Conservation (phyloP, 2,329 filamentous ascomycete genomes). For the Trichophyton simii region DNA sequence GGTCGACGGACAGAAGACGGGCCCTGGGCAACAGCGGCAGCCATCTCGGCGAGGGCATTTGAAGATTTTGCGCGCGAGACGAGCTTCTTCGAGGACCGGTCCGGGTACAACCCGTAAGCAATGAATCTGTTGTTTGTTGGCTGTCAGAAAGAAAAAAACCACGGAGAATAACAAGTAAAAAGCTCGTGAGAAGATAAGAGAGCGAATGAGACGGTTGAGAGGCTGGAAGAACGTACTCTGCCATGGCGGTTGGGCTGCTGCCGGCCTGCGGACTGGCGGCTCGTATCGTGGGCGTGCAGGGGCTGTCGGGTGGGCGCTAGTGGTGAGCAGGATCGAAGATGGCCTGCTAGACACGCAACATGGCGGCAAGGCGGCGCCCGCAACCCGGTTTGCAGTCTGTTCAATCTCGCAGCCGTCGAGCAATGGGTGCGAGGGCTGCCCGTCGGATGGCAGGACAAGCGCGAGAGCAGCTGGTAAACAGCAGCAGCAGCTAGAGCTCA, state of each 20-base stretch:
- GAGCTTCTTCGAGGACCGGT: slow-evolving; percentile 24
- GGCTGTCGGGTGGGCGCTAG: neutral
- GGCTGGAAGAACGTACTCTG: neutral
- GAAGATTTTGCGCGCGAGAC: slow-evolving; percentile 35
- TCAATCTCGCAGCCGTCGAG: neutral
- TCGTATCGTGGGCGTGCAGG: neutral
- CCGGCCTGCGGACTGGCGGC: neutral
- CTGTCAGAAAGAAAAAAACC: slow-evolving; percentile 21
- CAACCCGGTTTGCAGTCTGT: neutral
- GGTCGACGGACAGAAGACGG: neutral
- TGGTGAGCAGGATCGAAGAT: neutral
- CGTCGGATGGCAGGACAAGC: too few species aligned
- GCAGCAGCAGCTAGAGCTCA: too few species aligned
- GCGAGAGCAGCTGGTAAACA: too few species aligned
- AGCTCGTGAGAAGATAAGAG: neutral
- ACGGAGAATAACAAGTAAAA: neutral
- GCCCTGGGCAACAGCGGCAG: slow-evolving; percentile 16
- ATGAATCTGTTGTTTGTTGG: slow-evolving; percentile 3
- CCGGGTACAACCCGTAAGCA: slow-evolving; percentile 11
- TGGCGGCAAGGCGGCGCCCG: neutral
- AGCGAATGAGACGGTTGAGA: slow-evolving; percentile 5
- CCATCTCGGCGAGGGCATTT: slow-evolving; percentile 29
- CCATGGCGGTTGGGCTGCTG: slow-evolving; percentile 11
- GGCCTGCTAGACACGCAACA: neutral
- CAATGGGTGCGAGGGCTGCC: too few species aligned